Evolutionary conservation across 331 rosid genomes (phyloP).

Genomic region (Erythrophleum ivorense): DNA sequence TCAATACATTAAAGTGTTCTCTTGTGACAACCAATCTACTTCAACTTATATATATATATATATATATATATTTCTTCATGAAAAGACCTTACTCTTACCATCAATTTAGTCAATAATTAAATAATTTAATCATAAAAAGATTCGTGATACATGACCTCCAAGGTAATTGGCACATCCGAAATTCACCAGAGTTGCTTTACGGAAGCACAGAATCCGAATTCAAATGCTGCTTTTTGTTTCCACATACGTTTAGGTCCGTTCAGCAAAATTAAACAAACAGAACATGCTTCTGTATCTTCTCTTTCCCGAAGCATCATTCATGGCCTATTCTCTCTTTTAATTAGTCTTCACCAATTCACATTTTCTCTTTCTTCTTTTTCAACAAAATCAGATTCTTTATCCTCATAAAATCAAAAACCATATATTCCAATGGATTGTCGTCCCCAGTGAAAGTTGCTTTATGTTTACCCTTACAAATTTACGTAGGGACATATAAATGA

Average conservation of each 20-base stretch:
- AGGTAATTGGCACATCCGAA: too few species aligned
- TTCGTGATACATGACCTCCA: too few species aligned
- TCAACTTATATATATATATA: too few species aligned
- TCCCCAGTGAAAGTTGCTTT: background rate
- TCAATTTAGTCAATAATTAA: too few species aligned
- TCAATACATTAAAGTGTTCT: too few species aligned
- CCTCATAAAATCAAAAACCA: background rate
- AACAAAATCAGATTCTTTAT: constrained; percentile 15
- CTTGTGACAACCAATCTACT: too few species aligned
- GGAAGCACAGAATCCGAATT: background rate
- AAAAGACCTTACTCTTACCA: too few species aligned
- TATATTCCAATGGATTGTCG: background rate
- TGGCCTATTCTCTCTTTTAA: background rate
- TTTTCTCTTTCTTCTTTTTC: background rate
- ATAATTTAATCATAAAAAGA: too few species aligned
- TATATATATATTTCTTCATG: too few species aligned
- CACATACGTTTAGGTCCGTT: background rate
- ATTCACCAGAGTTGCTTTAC: background rate
- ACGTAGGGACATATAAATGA: background rate
- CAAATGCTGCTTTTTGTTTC: constrained; percentile 6
- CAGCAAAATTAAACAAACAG: background rate
- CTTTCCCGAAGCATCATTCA: constrained; percentile 16
- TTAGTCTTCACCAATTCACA: background rate
- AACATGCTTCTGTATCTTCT: constrained; percentile 23
- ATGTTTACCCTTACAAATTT: constrained; percentile 1